A percentile compares a stretch with the other conserved stretches of the same genome.
Conservation (phyloP, 495 filamentous ascomycete species). For the Penicillium pancosmium region DNA sequence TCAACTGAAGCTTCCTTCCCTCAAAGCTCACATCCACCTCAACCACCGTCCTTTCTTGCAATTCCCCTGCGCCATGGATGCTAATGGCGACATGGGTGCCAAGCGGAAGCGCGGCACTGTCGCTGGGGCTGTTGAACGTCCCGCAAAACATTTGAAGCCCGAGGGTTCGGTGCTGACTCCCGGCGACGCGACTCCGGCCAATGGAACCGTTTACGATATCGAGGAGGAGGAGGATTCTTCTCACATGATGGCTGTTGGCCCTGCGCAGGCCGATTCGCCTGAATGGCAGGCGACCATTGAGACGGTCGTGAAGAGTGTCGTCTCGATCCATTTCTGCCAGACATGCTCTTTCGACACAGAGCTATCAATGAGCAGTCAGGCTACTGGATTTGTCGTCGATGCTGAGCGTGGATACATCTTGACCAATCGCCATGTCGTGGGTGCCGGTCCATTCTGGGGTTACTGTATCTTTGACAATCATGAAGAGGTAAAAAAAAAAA, state of each 20-base stretch:
- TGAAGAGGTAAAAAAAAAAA: slow-evolving; percentile 60
- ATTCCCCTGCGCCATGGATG: slow-evolving; percentile 48
- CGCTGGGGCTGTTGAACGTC: slow-evolving; percentile 51
- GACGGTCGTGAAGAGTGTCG: slow-evolving; percentile 86
- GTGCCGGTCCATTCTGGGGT: slow-evolving; percentile 94
- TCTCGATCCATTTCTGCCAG: slow-evolving; percentile 98
- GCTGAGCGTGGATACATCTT: slow-evolving; percentile 90
- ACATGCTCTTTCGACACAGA: slow-evolving; percentile 98
- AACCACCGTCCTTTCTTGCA: slow-evolving; percentile 7
- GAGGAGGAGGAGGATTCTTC: slow-evolving; percentile 52
- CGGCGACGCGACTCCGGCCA: slow-evolving; percentile 49
- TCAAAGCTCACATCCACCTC: slow-evolving; percentile 13
- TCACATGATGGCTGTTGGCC: slow-evolving; percentile 40
- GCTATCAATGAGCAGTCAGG: slow-evolving; percentile 87
- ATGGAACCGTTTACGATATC: slow-evolving; percentile 51
- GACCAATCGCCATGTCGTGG: slow-evolving; percentile 93
- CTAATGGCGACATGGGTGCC: slow-evolving; percentile 50
- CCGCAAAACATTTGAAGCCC: slow-evolving; percentile 57
- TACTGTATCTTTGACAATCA: slow-evolving; percentile 99
- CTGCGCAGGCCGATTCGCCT: slow-evolving; percentile 74
- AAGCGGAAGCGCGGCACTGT: slow-evolving; percentile 66
- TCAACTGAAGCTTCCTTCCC: slow-evolving; percentile 9
- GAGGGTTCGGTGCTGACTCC: slow-evolving; percentile 46
- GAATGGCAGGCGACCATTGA: slow-evolving; percentile 99
- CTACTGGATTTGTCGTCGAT: slow-evolving; percentile 97